Evolutionary conservation across 768 basidiomycete genomes (phyloP).

Genomic region (Leccinum truebloodii): DNA sequence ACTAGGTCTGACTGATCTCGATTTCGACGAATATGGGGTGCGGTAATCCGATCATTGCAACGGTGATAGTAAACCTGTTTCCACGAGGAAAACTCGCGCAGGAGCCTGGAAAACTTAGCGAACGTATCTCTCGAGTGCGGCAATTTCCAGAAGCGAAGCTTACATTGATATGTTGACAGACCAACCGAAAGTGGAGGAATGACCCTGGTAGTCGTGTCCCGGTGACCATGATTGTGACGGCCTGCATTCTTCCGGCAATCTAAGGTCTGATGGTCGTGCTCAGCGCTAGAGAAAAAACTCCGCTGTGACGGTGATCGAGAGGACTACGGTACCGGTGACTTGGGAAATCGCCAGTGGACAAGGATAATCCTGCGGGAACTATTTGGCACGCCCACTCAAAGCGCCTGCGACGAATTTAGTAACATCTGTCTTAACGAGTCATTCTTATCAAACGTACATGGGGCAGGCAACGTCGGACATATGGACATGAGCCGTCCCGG

Average conservation of each 20-base stretch:
- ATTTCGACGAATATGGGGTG: constrained; percentile 3
- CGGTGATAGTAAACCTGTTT: constrained; percentile 2
- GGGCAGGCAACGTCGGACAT: constrained; percentile 11
- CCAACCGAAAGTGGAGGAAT: constrained; percentile 3
- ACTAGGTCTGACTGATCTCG: constrained; percentile 3
- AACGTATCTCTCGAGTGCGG: background rate
- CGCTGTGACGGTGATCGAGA: constrained; percentile 17
- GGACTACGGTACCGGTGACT: constrained; percentile 18
- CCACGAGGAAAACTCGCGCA: constrained; percentile 14
- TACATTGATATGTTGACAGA: constrained; percentile 2
- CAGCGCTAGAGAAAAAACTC: constrained; percentile 9
- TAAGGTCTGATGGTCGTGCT: background rate
- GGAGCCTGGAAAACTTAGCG: constrained; percentile 4
- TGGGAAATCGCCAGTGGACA: constrained; percentile 20
- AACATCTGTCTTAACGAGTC: constrained; percentile 3
- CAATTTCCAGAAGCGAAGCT: background rate
- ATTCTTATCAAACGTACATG: constrained; percentile 3
- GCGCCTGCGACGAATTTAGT: constrained; percentile 17
- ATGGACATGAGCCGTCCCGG: constrained; percentile 9
- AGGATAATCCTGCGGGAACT: constrained; percentile 11
- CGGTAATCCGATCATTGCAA: background rate
- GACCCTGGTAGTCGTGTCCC: constrained; percentile 6
- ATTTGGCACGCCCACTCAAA: background rate
- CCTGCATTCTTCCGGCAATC: constrained; percentile 18
- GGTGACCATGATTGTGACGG: constrained; percentile 11